Conservation (phyloP, 805 yeast genomes). For the Metschnikowia dekortorum region DNA sequence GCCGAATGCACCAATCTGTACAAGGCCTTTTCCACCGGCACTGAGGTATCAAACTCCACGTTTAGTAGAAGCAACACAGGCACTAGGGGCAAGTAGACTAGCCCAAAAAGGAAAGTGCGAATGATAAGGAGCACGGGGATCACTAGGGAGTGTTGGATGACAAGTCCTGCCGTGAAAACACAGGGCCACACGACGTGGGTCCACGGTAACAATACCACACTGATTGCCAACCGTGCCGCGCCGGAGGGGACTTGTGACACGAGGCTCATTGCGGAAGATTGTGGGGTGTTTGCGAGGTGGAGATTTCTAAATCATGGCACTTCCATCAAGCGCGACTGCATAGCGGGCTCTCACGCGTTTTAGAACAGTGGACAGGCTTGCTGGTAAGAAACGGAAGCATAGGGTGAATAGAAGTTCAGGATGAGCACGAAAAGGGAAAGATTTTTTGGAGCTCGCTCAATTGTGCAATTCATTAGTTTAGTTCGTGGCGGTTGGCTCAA, state of each 20-base stretch:
- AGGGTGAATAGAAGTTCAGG: too few species aligned
- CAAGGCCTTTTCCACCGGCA: constrained; percentile 16
- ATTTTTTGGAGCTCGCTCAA: too few species aligned
- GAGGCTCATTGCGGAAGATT: not conserved
- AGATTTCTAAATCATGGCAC: not conserved
- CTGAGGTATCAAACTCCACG: constrained; percentile 10
- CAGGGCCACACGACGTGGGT: constrained; percentile 10
- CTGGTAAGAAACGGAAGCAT: too few species aligned
- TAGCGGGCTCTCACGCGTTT: too few species aligned
- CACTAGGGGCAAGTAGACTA: constrained; percentile 15
- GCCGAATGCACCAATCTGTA: constrained; percentile 7
- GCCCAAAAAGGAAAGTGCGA: constrained; percentile 16
- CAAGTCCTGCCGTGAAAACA: constrained; percentile 3
- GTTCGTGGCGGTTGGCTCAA: too few species aligned
- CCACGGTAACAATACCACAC: constrained; percentile 10
- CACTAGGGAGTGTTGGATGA: constrained; percentile 11
- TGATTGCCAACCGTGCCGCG: not conserved
- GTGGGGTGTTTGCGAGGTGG: not conserved
- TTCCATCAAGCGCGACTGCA: not conserved
- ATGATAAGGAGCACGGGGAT: constrained; percentile 12
- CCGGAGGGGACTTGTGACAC: not conserved
- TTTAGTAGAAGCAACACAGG: constrained; percentile 11
- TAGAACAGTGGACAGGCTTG: too few species aligned
- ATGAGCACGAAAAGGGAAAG: too few species aligned
- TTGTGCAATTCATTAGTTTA: too few species aligned